A percentile compares a stretch with the other conserved stretches of the same genome.
Evolutionary conservation across 2,329 filamentous ascomycete genomes (phyloP).

Genomic region (Aureobasidium lini): DNA sequence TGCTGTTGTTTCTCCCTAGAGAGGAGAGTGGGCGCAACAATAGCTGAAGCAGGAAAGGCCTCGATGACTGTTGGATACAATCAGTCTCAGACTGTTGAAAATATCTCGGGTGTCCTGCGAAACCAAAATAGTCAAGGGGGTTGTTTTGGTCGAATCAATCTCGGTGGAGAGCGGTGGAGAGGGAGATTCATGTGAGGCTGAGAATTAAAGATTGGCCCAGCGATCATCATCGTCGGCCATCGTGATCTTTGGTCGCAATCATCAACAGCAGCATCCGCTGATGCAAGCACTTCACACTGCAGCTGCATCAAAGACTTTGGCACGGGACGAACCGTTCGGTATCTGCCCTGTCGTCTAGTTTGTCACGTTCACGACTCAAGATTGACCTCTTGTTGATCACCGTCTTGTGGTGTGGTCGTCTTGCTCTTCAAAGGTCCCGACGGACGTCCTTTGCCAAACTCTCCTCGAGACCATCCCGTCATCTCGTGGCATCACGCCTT

Average conservation of each 20-base stretch:
- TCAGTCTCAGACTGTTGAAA: not conserved
- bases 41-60: not conserved
- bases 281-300: too few species aligned
- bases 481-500: not conserved
- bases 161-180: not conserved
- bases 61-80: not conserved
- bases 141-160: not conserved
- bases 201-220: conserved; percentile 1
- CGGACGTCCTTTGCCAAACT: not conserved
- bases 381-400: not conserved
- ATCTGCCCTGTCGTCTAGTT: not conserved
- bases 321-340: not conserved
- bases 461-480: not conserved
- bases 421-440: not conserved
- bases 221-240: not conserved
- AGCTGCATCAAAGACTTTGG: not conserved
- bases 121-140: not conserved
- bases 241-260: not conserved
- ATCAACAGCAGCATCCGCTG: not conserved
- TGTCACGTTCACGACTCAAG: not conserved
- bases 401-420: not conserved
- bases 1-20: not conserved
- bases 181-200: not conserved
- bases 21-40: not conserved
- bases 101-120: not conserved